These are phyloP conservation scores for Cordyceps javanica DNA, from an alignment of 2,329 filamentous ascomycete genomes.

Conservation along the genomic window DNA sequence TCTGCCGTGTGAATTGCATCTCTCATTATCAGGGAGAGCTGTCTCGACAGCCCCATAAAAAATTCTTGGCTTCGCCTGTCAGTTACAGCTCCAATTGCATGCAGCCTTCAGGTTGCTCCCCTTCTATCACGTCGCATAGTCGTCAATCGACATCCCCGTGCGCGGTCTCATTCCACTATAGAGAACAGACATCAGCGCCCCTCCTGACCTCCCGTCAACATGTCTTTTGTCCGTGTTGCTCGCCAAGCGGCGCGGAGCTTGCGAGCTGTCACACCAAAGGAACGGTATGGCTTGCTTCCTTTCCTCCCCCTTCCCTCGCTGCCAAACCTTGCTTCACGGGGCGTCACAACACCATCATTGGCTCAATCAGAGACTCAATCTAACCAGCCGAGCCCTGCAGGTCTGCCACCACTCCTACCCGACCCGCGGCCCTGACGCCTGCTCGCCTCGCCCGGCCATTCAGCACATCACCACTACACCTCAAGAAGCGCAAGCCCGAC, in stretches of 20 bases:
- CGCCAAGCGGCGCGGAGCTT: not conserved
- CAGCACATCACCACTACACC: constrained; percentile 22
- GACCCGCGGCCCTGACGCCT: not conserved
- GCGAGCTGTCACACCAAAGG: not conserved
- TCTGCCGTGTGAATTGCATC: too few species aligned
- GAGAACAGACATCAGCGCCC: not conserved
- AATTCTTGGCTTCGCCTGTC: not conserved
- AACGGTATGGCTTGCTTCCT: not conserved
- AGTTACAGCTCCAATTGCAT: not conserved
- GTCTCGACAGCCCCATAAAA: not conserved
- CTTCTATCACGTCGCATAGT: not conserved
- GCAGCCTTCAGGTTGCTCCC: too few species aligned
- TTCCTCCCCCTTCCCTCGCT: not conserved
- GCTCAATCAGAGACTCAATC: not conserved
- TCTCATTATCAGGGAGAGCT: not conserved
- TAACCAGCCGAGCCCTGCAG: not conserved
- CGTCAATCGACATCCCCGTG: not conserved
- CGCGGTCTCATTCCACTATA: not conserved
- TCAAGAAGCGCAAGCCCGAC: constrained; percentile 34
- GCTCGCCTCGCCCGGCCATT: constrained; percentile 22
- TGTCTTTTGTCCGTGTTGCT: not conserved
- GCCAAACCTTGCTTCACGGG: too few species aligned
- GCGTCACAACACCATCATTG: not conserved
- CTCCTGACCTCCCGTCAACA: not conserved
- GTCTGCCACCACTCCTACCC: not conserved